Conservation (phyloP, 257 asterid genomes). For the Plantago ovata region DNA sequence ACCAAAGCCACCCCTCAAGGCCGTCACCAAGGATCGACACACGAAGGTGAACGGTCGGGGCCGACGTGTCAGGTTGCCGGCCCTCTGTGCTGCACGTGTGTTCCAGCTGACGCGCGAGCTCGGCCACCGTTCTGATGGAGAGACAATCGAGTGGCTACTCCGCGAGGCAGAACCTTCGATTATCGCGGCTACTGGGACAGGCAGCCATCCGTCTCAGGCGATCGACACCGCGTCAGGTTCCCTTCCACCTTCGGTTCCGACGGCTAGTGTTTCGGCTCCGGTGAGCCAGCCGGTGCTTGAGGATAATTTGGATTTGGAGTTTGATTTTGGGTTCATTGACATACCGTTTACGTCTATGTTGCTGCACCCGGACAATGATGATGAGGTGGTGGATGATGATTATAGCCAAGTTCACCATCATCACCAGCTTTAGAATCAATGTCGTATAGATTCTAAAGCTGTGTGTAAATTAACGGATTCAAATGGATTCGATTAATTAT, state of each 20-base stretch:
- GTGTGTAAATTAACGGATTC: too few relatives aligned
- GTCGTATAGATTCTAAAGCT: too few relatives aligned
- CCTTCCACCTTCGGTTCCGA: slow-evolving; percentile 18
- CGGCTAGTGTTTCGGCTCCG: slow-evolving; percentile 18
- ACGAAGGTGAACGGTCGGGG: slow-evolving; percentile 84
- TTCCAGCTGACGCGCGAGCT: slow-evolving; percentile 81
- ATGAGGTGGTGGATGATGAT: slow-evolving; percentile 21
- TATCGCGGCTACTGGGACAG: slow-evolving; percentile 64
- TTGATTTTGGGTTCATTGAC: slow-evolving; percentile 33
- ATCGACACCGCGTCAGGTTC: slow-evolving; percentile 29
- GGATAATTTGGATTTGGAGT: too few relatives aligned
- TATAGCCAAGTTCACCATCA: too few relatives aligned
- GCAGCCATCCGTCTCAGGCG: slow-evolving; percentile 47
- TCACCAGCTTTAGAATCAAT: too few relatives aligned
- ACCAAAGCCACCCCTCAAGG: too few relatives aligned
- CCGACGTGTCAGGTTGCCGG: slow-evolving; percentile 83
- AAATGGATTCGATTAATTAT: too few relatives aligned
- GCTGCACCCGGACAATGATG: slow-evolving; percentile 52
- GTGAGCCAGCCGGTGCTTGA: slow-evolving; percentile 25
- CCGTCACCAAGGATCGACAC: slow-evolving; percentile 61
- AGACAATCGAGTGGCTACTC: slow-evolving; percentile 86
- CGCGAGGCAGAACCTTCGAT: slow-evolving; percentile 63
- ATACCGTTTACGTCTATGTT: slow-evolving; percentile 55
- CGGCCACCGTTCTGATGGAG: slow-evolving; percentile 75
- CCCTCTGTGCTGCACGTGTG: slow-evolving; percentile 69